Conservation (phyloP, 257 asterid genomes). For the Misopates orontium region DNA sequence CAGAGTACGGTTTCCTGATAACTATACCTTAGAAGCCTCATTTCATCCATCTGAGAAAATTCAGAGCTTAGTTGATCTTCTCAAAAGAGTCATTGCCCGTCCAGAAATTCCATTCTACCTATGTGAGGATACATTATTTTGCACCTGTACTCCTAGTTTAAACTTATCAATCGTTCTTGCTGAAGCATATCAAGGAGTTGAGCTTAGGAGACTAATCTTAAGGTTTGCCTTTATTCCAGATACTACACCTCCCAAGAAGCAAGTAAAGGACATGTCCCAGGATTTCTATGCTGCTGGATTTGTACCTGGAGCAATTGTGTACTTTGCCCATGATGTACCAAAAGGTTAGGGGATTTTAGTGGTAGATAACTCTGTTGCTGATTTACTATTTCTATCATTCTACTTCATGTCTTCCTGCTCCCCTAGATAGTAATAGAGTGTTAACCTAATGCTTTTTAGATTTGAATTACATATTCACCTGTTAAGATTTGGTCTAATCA, state of each 20-base stretch:
- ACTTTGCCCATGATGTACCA: slow-evolving; percentile 64
- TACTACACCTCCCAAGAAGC: slow-evolving; percentile 95
- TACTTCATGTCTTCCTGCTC: neutral
- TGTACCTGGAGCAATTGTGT: slow-evolving; percentile 91
- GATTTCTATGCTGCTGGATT: slow-evolving; percentile 88
- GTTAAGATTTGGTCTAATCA: neutral
- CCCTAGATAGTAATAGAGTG: neutral
- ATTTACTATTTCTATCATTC: neutral
- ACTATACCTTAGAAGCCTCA: slow-evolving; percentile 73
- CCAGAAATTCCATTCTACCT: slow-evolving; percentile 80
- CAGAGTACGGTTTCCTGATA: slow-evolving; percentile 93
- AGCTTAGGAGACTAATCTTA: slow-evolving; percentile 17
- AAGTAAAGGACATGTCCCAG: slow-evolving; percentile 65
- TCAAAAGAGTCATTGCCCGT: slow-evolving; percentile 56
- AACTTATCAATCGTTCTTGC: slow-evolving; percentile 9
- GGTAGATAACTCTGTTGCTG: neutral
- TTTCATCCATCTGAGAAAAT: slow-evolving; percentile 90
- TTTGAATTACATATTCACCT: neutral
- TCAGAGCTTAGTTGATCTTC: slow-evolving; percentile 75
- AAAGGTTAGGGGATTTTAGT: slow-evolving; percentile 48
- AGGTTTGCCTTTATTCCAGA: slow-evolving; percentile 43
- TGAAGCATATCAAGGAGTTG: slow-evolving; percentile 14
- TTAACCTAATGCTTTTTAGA: no score
- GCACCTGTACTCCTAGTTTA: slow-evolving; percentile 3
- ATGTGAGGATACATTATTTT: slow-evolving; percentile 48